Conservation (phyloP, 2,329 filamentous ascomycete genomes). For the Ceratocystis variospora region DNA sequence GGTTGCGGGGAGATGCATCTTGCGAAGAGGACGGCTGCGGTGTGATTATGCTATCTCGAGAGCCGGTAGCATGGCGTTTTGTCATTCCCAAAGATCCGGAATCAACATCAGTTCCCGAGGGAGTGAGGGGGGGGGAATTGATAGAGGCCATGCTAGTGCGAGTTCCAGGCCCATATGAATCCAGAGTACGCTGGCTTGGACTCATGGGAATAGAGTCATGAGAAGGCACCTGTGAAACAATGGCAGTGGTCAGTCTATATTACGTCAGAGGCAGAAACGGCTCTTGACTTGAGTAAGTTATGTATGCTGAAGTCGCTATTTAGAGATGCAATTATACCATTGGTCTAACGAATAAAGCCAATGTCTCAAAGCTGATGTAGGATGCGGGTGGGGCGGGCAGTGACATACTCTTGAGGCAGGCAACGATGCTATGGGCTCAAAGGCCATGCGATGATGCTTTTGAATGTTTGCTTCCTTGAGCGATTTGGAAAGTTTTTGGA, state of each 20-base stretch:
- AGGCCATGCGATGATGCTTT: slow-evolving; percentile 31
- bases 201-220: slow-evolving; percentile 16
- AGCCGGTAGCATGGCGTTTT: slow-evolving; percentile 14
- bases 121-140: slow-evolving; percentile 81
- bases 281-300: background rate
- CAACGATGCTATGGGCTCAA: slow-evolving; percentile 70
- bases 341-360: background rate
- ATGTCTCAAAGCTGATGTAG: background rate
- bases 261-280: background rate
- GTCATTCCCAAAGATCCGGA: slow-evolving; percentile 7
- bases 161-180: slow-evolving; percentile 8
- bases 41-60: slow-evolving; percentile 42
- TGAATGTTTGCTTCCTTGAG: slow-evolving; percentile 17
- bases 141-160: slow-evolving; percentile 47
- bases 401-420: slow-evolving; percentile 65
- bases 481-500: slow-evolving; percentile 13
- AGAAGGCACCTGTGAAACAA: slow-evolving; percentile 12
- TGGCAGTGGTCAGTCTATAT: slow-evolving; percentile 1
- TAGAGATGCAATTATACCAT: background rate
- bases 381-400: slow-evolving; percentile 11
- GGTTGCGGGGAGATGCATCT: slow-evolving; percentile 34
- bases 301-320: background rate
- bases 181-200: slow-evolving; percentile 13
- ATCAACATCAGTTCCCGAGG: slow-evolving; percentile 52
- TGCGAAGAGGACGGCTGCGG: slow-evolving; percentile 51